These are phyloP conservation scores for Magnusiomyces fungicola DNA, from an alignment of 1,139 yeast species.

Conservation along the genomic window DNA sequence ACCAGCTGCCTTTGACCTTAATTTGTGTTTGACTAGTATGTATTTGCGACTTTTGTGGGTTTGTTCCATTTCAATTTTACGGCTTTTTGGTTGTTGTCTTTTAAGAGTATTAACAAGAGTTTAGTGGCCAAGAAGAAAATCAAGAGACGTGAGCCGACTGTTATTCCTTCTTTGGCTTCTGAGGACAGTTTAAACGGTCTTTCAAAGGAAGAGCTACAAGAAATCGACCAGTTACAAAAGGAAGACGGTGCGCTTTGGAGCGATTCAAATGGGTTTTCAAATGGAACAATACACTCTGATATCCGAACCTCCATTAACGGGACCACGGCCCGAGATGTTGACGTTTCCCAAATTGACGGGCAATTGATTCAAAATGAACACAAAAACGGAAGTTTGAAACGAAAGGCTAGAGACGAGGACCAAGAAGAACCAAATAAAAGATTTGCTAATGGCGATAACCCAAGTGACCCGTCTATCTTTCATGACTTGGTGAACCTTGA, in stretches of 20 bases:
- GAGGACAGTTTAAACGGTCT: background rate
- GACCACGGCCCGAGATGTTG: too few relatives aligned
- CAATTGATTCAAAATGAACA: too few relatives aligned
- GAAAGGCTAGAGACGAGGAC: background rate
- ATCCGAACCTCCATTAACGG: too few relatives aligned
- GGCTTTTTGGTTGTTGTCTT: background rate
- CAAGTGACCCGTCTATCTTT: background rate
- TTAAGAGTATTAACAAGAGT: background rate
- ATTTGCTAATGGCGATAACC: background rate
- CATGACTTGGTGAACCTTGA: background rate
- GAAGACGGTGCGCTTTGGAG: background rate
- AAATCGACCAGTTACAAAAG: background rate
- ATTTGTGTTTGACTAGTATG: background rate
- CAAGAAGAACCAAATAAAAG: too few relatives aligned
- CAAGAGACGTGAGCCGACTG: constrained; percentile 5
- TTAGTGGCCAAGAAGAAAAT: constrained; percentile 4
- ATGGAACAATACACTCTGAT: background rate
- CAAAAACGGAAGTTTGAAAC: background rate
- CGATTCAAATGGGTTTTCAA: background rate
- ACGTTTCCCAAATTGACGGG: too few relatives aligned
- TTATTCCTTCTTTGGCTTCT: background rate
- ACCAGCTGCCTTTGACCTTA: too few relatives aligned
- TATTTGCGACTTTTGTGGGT: background rate
- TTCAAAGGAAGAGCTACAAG: background rate
- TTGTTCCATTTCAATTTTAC: background rate